Evolutionary conservation across 2,329 filamentous ascomycete genomes (phyloP).

Genomic region (Fusarium secorum): DNA sequence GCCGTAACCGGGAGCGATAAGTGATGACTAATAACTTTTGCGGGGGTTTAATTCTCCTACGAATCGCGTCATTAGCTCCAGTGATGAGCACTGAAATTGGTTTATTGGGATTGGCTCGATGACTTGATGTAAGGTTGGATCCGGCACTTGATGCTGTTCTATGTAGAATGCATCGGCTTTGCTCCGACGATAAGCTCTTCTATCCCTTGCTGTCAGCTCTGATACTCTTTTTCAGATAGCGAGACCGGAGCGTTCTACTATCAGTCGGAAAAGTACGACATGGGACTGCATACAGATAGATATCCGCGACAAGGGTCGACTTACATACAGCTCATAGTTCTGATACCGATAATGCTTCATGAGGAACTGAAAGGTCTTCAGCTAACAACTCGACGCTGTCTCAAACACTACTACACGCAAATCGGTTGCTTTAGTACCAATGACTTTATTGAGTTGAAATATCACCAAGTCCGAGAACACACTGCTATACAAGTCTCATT

Average conservation of each 20-base stretch:
- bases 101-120: conserved; percentile 33
- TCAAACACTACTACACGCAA: neutral
- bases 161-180: neutral
- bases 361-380: neutral
- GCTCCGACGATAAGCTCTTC: conserved; percentile 11
- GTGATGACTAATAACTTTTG: conserved; percentile 36
- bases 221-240: neutral
- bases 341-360: neutral
- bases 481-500: neutral
- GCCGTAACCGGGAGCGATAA: conserved; percentile 29
- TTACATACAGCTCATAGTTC: neutral
- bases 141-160: neutral
- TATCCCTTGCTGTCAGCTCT: neutral
- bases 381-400: neutral
- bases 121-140: neutral
- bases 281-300: neutral
- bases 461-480: neutral
- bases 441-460: neutral
- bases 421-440: neutral
- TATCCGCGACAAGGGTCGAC: neutral
- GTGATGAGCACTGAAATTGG: conserved; percentile 34
- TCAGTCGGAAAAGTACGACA: neutral
- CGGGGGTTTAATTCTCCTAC: conserved; percentile 3
- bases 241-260: conserved; percentile 2
- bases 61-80: conserved; percentile 39